These are phyloP conservation scores for Gastrolobium bilobum DNA, from an alignment of 306 rosid species.

Conservation along the genomic window DNA sequence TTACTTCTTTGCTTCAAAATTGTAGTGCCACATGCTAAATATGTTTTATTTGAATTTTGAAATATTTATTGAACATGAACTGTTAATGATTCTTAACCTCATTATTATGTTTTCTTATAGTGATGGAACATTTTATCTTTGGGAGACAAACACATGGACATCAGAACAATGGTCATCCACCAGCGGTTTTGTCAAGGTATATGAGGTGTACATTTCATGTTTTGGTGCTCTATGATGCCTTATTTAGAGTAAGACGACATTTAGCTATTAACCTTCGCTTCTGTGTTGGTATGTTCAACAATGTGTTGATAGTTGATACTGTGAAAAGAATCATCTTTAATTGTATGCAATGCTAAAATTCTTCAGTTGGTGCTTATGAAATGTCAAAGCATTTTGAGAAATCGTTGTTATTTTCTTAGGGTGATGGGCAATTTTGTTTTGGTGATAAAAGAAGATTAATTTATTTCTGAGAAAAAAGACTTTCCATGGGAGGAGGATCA, in stretches of 20 bases:
- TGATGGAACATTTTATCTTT: conserved; percentile 95
- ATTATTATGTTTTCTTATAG: conserved; percentile 54
- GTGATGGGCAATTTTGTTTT: neutral
- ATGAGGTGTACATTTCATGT: conserved; percentile 35
- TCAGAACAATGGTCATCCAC: conserved; percentile 94
- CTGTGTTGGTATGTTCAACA: neutral
- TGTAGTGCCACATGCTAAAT: conserved; percentile 56
- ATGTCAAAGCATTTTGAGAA: neutral
- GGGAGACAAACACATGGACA: conserved; percentile 98
- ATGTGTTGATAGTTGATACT: conserved; percentile 11
- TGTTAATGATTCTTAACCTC: conserved; percentile 41
- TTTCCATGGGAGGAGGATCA: neutral
- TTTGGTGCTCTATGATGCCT: conserved; percentile 23
- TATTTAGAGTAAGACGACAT: conserved; percentile 12
- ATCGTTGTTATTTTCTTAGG: neutral
- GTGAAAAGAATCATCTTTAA: neutral
- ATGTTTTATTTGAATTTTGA: conserved; percentile 15
- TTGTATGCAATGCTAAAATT: conserved; percentile 11
- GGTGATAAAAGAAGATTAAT: neutral
- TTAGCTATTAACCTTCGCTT: neutral
- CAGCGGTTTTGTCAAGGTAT: conserved; percentile 92
- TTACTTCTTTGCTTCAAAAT: conserved; percentile 93
- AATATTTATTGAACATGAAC: conserved; percentile 31
- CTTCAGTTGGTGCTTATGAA: neutral
- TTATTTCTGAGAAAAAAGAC: neutral